phyloP scores from a whole-genome alignment of 352 stramenopile genomes.

The Ochromonadaceae sp. region DNA sequence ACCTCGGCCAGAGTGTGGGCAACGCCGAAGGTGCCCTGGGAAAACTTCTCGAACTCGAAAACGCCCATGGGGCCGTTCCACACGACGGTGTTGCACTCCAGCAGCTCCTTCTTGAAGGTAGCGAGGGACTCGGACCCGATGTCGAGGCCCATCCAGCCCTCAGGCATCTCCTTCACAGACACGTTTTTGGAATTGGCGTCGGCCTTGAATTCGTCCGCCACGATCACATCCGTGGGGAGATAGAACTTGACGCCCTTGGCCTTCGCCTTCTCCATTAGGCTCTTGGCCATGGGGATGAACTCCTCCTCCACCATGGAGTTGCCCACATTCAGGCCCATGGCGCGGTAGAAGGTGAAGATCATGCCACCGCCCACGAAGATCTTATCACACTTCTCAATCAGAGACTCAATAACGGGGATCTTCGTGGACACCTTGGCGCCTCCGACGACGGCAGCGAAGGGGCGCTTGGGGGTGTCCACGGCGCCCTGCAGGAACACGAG shows the following conservation, averaged over 20 bases:
- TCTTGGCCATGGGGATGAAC: constrained; percentile 32
- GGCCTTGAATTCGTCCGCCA: constrained; percentile 89
- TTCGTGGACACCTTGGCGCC: constrained; percentile 97
- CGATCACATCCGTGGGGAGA: constrained; percentile 91
- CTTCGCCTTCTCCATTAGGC: constrained; percentile 91
- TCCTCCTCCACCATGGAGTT: constrained; percentile 77
- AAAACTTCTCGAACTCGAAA: constrained; percentile 98
- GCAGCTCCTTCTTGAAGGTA: constrained; percentile 51
- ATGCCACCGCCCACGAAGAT: constrained; percentile 98
- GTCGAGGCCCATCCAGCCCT: constrained; percentile 94
- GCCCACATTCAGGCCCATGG: constrained; percentile 87
- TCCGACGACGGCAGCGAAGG: constrained; percentile 94
- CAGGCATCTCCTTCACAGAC: constrained; percentile 74
- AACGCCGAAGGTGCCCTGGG: constrained; percentile 70
- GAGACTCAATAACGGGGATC: constrained; percentile 97
- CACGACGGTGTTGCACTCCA: constrained; percentile 81
- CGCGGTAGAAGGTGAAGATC: constrained; percentile 99
- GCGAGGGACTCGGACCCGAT: constrained; percentile 74
- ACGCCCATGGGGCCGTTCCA: constrained; percentile 99
- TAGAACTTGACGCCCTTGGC: constrained; percentile 92
- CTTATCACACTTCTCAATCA: constrained; percentile 96
- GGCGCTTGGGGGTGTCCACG: constrained; percentile 86
- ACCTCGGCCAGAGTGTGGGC: constrained; percentile 84
- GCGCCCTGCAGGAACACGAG: constrained; percentile 97
- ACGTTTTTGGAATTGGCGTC: constrained; percentile 74